Evolutionary conservation across 108 stramenopile species (phyloP).

Genomic region (Fistulifera solaris): DNA sequence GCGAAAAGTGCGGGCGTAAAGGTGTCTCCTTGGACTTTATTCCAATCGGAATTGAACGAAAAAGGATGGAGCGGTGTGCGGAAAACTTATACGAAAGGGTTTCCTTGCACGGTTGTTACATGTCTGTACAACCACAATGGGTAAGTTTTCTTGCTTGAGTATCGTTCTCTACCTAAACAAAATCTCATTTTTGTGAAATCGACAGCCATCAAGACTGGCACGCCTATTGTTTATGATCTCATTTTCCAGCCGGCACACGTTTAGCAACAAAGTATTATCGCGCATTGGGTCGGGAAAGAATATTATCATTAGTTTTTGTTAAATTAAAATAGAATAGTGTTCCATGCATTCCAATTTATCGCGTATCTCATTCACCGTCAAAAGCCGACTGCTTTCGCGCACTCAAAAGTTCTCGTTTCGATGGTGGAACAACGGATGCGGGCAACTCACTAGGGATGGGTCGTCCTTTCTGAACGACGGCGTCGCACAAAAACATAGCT

Average conservation of each 20-base stretch:
- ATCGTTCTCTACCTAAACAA: slow-evolving; percentile 1
- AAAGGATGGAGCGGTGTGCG: slow-evolving; percentile 20
- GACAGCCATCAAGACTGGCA: slow-evolving; percentile 30
- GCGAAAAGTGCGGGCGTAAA: slow-evolving; percentile 41
- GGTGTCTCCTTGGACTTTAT: slow-evolving; percentile 18
- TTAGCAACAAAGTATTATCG: no score
- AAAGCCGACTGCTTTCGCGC: slow-evolving; percentile 4
- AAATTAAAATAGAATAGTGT: neutral
- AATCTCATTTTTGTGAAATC: slow-evolving; percentile 1
- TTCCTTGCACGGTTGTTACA: slow-evolving; percentile 28
- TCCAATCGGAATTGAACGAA: slow-evolving; percentile 19
- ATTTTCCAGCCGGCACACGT: no score
- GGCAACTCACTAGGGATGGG: slow-evolving; percentile 77
- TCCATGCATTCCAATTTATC: neutral
- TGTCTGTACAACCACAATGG: slow-evolving; percentile 29
- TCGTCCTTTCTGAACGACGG: slow-evolving; percentile 77
- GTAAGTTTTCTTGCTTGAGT: neutral
- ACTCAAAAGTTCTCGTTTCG: slow-evolving; percentile 36
- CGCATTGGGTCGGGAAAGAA: no score
- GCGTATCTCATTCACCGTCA: neutral
- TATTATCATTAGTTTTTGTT: no score
- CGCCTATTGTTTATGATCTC: slow-evolving; percentile 18
- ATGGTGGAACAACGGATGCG: slow-evolving; percentile 59
- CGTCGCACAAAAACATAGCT: slow-evolving; percentile 88
- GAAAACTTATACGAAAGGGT: slow-evolving; percentile 21